Evolutionary conservation across 495 filamentous ascomycete species (phyloP).

Genomic region (Neurospora sp.): DNA sequence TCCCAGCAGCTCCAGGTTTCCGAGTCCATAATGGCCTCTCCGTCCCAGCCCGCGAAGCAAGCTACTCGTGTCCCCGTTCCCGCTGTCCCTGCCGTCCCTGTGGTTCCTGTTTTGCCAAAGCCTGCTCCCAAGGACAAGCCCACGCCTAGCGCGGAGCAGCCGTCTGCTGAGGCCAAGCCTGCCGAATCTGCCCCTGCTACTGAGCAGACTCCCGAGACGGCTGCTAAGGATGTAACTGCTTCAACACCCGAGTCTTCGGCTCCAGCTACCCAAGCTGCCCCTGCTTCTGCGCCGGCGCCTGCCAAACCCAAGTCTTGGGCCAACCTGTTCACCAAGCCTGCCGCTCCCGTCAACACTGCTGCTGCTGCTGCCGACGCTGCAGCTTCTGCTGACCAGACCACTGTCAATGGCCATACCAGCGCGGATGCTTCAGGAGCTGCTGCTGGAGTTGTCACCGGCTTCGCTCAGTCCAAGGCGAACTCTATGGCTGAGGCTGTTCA

Average conservation of each 20-base stretch:
- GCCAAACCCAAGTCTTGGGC: slow-evolving; percentile 66
- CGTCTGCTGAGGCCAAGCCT: slow-evolving; percentile 8
- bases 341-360: slow-evolving; percentile 19
- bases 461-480: slow-evolving; percentile 46
- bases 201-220: slow-evolving; percentile 19
- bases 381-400: slow-evolving; percentile 13
- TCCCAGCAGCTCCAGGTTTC: slow-evolving; percentile 32
- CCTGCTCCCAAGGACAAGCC: slow-evolving; percentile 31
- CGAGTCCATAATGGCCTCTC: slow-evolving; percentile 9
- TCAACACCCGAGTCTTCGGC: slow-evolving; percentile 9
- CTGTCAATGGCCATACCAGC: slow-evolving; percentile 7
- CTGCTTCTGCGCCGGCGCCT: slow-evolving; percentile 31
- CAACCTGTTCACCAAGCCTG: slow-evolving; percentile 54
- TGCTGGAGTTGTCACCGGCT: slow-evolving; percentile 17
- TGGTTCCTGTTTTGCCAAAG: slow-evolving; percentile 56
- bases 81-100: slow-evolving; percentile 57
- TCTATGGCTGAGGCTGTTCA: slow-evolving; percentile 64
- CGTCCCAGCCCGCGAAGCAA: slow-evolving; percentile 33
- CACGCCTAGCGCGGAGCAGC: slow-evolving; percentile 22
- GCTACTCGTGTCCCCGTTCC: slow-evolving; percentile 43
- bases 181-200: slow-evolving; percentile 21
- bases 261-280: slow-evolving; percentile 24
- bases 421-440: slow-evolving; percentile 6
- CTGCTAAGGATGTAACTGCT: slow-evolving; percentile 12
- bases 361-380: slow-evolving; percentile 15